phyloP scores from a whole-genome alignment of 164 flowering plant genomes.

The Stephania japonica region DNA sequence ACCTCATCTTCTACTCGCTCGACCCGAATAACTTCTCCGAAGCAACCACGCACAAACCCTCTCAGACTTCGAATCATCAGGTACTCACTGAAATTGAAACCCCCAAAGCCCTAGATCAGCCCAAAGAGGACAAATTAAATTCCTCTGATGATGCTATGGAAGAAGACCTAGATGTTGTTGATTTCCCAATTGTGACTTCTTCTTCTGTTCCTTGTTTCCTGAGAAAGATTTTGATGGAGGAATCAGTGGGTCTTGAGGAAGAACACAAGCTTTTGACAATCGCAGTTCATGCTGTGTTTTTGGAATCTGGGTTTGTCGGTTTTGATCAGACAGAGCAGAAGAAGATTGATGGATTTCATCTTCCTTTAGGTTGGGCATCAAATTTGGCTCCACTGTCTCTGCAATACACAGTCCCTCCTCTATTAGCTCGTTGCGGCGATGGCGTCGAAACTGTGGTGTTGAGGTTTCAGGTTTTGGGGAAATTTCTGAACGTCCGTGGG shows the following conservation, averaged over 20 bases:
- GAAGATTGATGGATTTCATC: slow-evolving; percentile 30
- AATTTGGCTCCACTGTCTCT: slow-evolving; percentile 22
- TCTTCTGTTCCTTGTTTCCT: slow-evolving; percentile 26
- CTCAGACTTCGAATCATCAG: background rate
- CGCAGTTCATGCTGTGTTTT: slow-evolving; percentile 67
- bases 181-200: background rate
- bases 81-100: background rate
- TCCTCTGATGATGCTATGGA: background rate
- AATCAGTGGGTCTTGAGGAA: slow-evolving; percentile 15
- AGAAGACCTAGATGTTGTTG: background rate
- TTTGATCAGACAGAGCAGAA: slow-evolving; percentile 29
- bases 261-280: slow-evolving; percentile 32
- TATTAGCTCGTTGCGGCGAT: slow-evolving; percentile 10
- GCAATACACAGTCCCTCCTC: slow-evolving; percentile 49
- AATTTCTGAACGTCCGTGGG: slow-evolving; percentile 51
- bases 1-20: slow-evolving; percentile 50
- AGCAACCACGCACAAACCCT: background rate
- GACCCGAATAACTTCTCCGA: slow-evolving; percentile 16
- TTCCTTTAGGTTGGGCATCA: slow-evolving; percentile 39
- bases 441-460: slow-evolving; percentile 32
- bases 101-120: background rate
- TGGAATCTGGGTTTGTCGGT: slow-evolving; percentile 67
- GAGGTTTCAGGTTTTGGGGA: slow-evolving; percentile 55
- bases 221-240: slow-evolving; percentile 46
- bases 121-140: too few species aligned